phyloP scores from a whole-genome alignment of 2,329 filamentous ascomycete species.

The Arachnomyces sp. region DNA sequence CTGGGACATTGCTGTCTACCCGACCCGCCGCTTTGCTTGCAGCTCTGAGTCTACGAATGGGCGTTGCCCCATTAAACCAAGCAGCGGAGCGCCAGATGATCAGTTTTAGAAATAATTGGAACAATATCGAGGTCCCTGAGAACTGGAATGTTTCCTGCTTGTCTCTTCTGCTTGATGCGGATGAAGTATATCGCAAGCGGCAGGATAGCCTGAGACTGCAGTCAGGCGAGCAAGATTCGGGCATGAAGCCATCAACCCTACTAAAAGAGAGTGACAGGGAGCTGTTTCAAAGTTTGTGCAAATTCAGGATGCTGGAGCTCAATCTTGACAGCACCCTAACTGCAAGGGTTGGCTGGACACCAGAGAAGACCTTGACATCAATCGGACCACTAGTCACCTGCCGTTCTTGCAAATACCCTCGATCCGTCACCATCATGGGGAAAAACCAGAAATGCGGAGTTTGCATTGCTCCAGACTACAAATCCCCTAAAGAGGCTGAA shows the following conservation, averaged over 20 bases:
- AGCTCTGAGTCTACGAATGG: slow-evolving; percentile 42
- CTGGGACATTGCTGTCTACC: slow-evolving; percentile 39
- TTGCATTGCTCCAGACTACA: slow-evolving; percentile 25
- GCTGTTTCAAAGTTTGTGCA: slow-evolving; percentile 39
- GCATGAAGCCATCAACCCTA: slow-evolving; percentile 15
- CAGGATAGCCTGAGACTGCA: slow-evolving; percentile 15
- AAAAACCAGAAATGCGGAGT: slow-evolving; percentile 33
- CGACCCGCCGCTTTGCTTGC: slow-evolving; percentile 42
- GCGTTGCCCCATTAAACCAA: slow-evolving; percentile 34
- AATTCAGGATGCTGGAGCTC: slow-evolving; percentile 40
- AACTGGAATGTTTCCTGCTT: slow-evolving; percentile 43
- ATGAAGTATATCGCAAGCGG: slow-evolving; percentile 28
- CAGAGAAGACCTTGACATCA: slow-evolving; percentile 35
- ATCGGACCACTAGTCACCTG: slow-evolving; percentile 40
- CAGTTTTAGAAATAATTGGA: slow-evolving; percentile 38
- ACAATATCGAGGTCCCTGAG: slow-evolving; percentile 40
- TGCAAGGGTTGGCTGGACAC: slow-evolving; percentile 39
- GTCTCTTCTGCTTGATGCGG: slow-evolving; percentile 40
- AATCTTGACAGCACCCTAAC: slow-evolving; percentile 40
- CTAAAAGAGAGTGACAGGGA: slow-evolving; percentile 30
- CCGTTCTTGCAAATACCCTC: slow-evolving; percentile 35
- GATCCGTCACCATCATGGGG: slow-evolving; percentile 45
- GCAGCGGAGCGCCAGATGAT: slow-evolving; percentile 37
- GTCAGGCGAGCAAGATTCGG: slow-evolving; percentile 1
- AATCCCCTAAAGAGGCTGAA: slow-evolving; percentile 12